These are phyloP conservation scores for Eremomyces bilateralis DNA, from an alignment of 495 filamentous ascomycete species.

Conservation along the genomic window DNA sequence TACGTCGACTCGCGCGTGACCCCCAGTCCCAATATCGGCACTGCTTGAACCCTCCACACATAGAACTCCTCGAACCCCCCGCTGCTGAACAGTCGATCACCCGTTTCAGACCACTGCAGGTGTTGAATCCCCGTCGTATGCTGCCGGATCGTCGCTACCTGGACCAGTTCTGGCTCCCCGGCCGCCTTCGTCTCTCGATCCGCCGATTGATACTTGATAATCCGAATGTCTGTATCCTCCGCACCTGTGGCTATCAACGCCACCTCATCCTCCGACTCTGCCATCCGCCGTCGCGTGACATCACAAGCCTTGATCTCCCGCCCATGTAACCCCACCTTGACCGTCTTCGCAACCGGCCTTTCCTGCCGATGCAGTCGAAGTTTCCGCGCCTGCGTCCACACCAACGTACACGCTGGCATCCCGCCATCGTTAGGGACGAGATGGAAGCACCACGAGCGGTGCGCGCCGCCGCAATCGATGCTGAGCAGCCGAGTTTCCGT, in stretches of 20 bases:
- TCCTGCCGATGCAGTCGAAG: conserved; percentile 23
- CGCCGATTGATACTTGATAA: conserved; percentile 26
- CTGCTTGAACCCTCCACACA: conserved; percentile 44
- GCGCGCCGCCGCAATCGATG: conserved; percentile 63
- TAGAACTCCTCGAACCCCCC: conserved; percentile 76
- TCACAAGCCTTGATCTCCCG: conserved; percentile 68
- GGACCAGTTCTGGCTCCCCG: conserved; percentile 22
- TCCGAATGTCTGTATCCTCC: conserved; percentile 69
- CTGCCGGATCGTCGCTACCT: conserved; percentile 39
- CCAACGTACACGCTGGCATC: conserved; percentile 19
- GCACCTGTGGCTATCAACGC: conserved; percentile 61
- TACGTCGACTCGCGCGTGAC: conserved; percentile 41
- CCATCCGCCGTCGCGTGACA: conserved; percentile 16
- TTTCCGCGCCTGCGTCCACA: conserved; percentile 35
- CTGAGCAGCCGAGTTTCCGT: conserved; percentile 38
- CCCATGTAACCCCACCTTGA: conserved; percentile 58
- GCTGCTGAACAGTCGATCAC: conserved; percentile 56
- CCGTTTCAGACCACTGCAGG: conserved; percentile 43
- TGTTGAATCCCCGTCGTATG: conserved; percentile 73
- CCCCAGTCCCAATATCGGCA: conserved; percentile 32
- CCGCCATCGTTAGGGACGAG: conserved; percentile 7
- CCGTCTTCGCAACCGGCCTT: conserved; percentile 11
- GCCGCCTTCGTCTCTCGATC: too few relatives aligned
- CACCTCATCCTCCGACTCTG: conserved; percentile 4
- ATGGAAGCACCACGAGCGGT: conserved; percentile 47